phyloP scores from a whole-genome alignment of 768 basidiomycete species.

The Pilatotrama ljubarskyi region DNA sequence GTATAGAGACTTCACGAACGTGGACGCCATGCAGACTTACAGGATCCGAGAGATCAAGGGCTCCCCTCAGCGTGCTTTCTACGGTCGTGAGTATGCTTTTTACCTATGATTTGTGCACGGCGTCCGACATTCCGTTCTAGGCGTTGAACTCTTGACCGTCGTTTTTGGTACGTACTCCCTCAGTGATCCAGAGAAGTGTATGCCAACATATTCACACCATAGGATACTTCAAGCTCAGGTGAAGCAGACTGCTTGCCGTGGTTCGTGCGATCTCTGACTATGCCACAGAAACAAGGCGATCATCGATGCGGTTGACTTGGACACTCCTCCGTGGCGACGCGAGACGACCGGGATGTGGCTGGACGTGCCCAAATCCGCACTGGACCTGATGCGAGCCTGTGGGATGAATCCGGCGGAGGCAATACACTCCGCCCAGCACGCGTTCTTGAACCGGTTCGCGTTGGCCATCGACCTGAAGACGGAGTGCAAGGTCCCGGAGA shows the following conservation, averaged over 20 bases:
- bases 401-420: constrained; percentile 70
- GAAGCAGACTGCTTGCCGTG: not conserved
- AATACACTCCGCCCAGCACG: constrained; percentile 85
- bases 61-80: constrained; percentile 60
- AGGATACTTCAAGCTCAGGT: constrained; percentile 86
- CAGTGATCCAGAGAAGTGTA: not conserved
- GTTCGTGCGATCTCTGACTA: not conserved
- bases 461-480: constrained; percentile 70
- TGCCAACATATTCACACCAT: not conserved
- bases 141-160: constrained; percentile 60
- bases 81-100: constrained; percentile 58
- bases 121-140: too few relatives aligned
- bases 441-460: constrained; percentile 74
- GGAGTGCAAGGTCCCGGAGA: constrained; percentile 80
- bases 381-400: constrained; percentile 55
- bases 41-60: constrained; percentile 67
- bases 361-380: constrained; percentile 58
- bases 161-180: constrained; percentile 66
- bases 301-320: constrained; percentile 75
- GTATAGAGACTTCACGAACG: constrained; percentile 50
- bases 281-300: constrained; percentile 54
- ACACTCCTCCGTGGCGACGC: constrained; percentile 75
- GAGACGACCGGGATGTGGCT: constrained; percentile 79
- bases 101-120: constrained; percentile 9
- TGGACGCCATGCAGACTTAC: constrained; percentile 75